A percentile compares a stretch with the other conserved stretches of the same genome.
These are phyloP conservation scores for Daldinia vernicosa DNA, from an alignment of 495 filamentous ascomycete genomes.

Conservation along the genomic window DNA sequence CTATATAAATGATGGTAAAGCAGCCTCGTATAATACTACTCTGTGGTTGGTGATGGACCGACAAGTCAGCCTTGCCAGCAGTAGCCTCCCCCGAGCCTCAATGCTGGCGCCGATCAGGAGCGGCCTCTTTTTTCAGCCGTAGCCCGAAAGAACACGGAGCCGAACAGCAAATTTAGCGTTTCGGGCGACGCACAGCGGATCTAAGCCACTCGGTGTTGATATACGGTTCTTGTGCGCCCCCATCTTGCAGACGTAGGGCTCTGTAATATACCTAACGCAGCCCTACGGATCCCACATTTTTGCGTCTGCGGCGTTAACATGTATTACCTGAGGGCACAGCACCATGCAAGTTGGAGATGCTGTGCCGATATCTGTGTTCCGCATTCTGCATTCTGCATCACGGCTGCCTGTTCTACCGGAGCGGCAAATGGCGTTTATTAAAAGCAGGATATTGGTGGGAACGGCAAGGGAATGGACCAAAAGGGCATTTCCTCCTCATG, in stretches of 20 bases:
- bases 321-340: neutral
- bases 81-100: slow-evolving; percentile 23
- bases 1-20: neutral
- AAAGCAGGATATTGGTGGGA: slow-evolving; percentile 4
- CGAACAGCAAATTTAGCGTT: neutral
- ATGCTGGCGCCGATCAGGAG: slow-evolving; percentile 28
- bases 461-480: slow-evolving; percentile 12
- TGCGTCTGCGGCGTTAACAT: neutral
- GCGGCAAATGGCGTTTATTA: slow-evolving; percentile 5
- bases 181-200: slow-evolving; percentile 21
- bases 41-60: slow-evolving; percentile 16
- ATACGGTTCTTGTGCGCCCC: slow-evolving; percentile 19
- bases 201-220: slow-evolving; percentile 21
- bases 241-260: slow-evolving; percentile 26
- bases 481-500: slow-evolving; percentile 2
- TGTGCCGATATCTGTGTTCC: neutral
- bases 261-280: slow-evolving; percentile 7
- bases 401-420: neutral
- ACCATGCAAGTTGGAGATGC: neutral
- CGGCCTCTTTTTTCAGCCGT: slow-evolving; percentile 3
- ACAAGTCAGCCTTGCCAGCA: slow-evolving; percentile 14
- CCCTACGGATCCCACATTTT: slow-evolving; percentile 13
- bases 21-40: neutral
- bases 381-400: neutral
- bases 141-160: slow-evolving; percentile 2